A percentile compares a stretch with the other conserved stretches of the same genome.
Conservation (phyloP, 2,329 filamentous ascomycete species). For the Zarea fungicola region DNA sequence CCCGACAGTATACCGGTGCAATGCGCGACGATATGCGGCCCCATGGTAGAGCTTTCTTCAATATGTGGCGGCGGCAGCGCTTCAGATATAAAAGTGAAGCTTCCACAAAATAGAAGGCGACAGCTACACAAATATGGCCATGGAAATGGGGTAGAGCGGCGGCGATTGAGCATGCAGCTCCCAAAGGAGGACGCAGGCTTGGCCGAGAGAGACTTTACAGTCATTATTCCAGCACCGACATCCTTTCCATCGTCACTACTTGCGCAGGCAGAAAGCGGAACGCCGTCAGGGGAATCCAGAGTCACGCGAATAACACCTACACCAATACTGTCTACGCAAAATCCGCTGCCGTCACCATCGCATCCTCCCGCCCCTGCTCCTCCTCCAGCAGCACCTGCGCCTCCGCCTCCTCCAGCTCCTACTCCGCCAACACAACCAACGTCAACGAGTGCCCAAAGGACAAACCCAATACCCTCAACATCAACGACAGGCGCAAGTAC, state of each 20-base stretch:
- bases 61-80: slow-evolving; percentile 24
- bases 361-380: too few species aligned
- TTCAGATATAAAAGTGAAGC: neutral
- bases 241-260: slow-evolving; percentile 21
- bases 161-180: too few species aligned
- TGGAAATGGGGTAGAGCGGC: neutral
- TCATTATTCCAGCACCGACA: slow-evolving; percentile 28
- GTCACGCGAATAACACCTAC: neutral
- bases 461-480: too few species aligned
- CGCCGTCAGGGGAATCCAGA: neutral
- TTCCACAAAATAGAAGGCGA: neutral
- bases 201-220: slow-evolving; percentile 23
- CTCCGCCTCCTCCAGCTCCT: neutral
- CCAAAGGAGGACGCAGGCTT: neutral
- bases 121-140: neutral
- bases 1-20: slow-evolving; percentile 32
- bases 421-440: neutral
- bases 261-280: neutral
- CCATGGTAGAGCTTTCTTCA: slow-evolving; percentile 36
- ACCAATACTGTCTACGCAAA: neutral
- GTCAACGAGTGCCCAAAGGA: too few species aligned
- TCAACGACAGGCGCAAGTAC: neutral
- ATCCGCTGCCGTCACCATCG: neutral
- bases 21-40: slow-evolving; percentile 38
- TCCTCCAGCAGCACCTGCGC: neutral